These are phyloP conservation scores for Boletus reticulatus DNA, from an alignment of 768 basidiomycete genomes.

Conservation along the genomic window DNA sequence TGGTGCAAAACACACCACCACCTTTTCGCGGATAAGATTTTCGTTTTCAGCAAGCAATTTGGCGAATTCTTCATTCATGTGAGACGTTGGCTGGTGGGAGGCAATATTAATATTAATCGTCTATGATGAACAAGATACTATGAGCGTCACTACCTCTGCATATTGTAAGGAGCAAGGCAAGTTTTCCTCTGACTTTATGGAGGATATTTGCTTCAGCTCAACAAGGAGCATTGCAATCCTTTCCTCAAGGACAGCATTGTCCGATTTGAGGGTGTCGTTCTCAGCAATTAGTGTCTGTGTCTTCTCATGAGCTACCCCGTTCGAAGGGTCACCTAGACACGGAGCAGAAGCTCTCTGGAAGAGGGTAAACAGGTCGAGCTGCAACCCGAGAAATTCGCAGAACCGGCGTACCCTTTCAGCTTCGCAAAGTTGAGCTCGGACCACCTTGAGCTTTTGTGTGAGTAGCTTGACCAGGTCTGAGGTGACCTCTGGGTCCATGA, in stretches of 20 bases:
- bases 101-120: conserved; percentile 6
- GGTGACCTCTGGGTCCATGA: conserved; percentile 26
- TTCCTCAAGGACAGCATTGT: conserved; percentile 18
- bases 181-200: conserved; percentile 20
- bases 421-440: conserved; percentile 22
- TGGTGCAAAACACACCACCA: not conserved
- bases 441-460: conserved; percentile 23
- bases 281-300: conserved; percentile 12
- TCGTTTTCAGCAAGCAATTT: conserved; percentile 16
- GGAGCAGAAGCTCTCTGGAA: conserved; percentile 11
- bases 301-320: conserved; percentile 1
- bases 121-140: not conserved
- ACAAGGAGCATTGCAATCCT: conserved; percentile 15
- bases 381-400: not conserved
- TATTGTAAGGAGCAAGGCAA: not conserved
- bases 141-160: conserved; percentile 2
- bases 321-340: not conserved
- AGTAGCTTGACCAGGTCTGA: conserved; percentile 26
- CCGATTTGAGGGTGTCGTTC: conserved; percentile 16
- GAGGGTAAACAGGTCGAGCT: not conserved
- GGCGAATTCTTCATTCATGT: conserved; percentile 9
- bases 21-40: conserved; percentile 14
- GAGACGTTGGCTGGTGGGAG: conserved; percentile 5
- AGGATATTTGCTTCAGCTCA: not conserved
- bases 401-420: conserved; percentile 14